Base-by-base conservation (phyloP, 306 rosid genomes). In the Dalbergia cultrata region DNA sequence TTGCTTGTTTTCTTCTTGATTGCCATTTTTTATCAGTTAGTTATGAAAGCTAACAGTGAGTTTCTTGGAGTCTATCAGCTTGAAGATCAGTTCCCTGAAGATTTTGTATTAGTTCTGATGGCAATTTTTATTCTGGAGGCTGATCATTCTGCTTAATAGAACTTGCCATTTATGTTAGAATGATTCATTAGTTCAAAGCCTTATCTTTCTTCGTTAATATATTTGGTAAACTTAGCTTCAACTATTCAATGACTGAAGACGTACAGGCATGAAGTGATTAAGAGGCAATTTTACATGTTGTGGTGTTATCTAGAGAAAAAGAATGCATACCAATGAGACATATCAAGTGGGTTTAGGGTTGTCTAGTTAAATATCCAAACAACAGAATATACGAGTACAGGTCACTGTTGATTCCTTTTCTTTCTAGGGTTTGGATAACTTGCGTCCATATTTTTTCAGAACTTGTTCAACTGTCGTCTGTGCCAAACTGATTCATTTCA, bases 11-110 rank as follows among this genome's bases (percentile, higher is more conserved):
- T 94, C 92, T 94, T 94, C 82, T 79, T 94, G 52, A 87, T 94
- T 5, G 93, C 97, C 37, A 85, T 90, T 71, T 92, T 94, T 74
- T 92, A 92, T 72, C 97, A 92, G 72, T 85, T 92, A 43, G 68
- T 94, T 56, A 92, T 88, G 71, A 94, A 94, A 84, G 86, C 91
- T 58, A 92, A 92, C 47, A 86, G 90, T 31, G 90, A 94, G 56
- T 89, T 94, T 83, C 97, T 94, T 49, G 98, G 90, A 13, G 97
- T 94, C 75, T 92, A 80, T 86, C 97, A 88, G 87, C 94, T 92
- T 78, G 97, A 92, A 86, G 98, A 94, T 88, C 98, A 94, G 74
- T 94, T 94, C 86, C 98, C 98, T 5, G 94, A 86, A 72, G 94
- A 94, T 86, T 94, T 90, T 72, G 94, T 94, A 17, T 81, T 77